These are phyloP conservation scores for Tripterygium wilfordii DNA, from an alignment of 177 flowering plant genomes.

Conservation along the genomic window DNA sequence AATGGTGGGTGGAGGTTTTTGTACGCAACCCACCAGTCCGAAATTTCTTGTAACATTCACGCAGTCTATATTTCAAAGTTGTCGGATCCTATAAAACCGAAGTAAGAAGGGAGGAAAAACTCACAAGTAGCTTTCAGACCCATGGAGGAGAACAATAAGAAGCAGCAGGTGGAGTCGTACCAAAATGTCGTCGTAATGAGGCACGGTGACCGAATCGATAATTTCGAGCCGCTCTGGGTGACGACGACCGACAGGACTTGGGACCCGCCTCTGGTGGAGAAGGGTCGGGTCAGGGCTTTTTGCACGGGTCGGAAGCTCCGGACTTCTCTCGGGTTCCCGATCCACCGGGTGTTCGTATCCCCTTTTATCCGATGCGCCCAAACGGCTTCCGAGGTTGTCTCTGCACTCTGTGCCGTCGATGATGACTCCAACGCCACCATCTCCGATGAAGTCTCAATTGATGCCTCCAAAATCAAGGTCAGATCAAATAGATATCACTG, in stretches of 20 bases:
- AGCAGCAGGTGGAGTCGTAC: too few species aligned
- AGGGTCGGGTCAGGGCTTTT: conserved; percentile 55
- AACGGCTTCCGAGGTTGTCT: conserved; percentile 61
- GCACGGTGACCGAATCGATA: conserved; percentile 85
- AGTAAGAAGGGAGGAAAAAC: too few species aligned
- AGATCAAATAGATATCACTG: too few species aligned
- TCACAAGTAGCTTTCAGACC: too few species aligned
- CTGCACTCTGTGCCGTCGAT: conserved; percentile 49
- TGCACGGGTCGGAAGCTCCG: conserved; percentile 45
- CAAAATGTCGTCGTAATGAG: conserved; percentile 83
- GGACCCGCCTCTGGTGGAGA: conserved; percentile 66
- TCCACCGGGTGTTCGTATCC: conserved; percentile 72
- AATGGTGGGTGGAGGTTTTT: too few species aligned
- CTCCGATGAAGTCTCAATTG: conserved; percentile 27
- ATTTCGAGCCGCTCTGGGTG: conserved; percentile 55
- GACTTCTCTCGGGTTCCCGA: conserved; percentile 33
- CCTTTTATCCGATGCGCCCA: conserved; percentile 75
- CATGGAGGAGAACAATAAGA: too few species aligned
- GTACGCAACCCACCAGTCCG: too few species aligned
- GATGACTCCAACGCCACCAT: conserved; percentile 21
- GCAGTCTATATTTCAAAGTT: too few species aligned
- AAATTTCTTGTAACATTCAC: too few species aligned
- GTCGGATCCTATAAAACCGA: too few species aligned
- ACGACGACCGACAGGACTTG: conserved; percentile 54
- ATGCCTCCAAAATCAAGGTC: conserved; percentile 72